Evolutionary conservation across 2,329 filamentous ascomycete genomes (phyloP), one percentile per base, ranked within the genome.

Genomic region (Beauveria pseudobassiana): DNA sequence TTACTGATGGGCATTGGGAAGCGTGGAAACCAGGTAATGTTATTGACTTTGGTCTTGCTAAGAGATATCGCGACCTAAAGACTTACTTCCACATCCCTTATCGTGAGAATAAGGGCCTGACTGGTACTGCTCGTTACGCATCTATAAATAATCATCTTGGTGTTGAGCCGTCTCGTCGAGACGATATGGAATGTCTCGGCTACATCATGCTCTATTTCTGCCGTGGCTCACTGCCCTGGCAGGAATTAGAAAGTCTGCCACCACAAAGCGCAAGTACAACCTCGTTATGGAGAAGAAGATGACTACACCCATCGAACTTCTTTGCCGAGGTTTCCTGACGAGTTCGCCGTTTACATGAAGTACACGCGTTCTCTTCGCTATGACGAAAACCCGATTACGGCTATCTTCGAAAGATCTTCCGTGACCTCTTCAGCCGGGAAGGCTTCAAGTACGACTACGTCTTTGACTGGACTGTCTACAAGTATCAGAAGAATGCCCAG

Each of bases 221-320:
- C 84, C 93, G 95, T 78, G 95, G 95, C 66, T 97, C 93, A 66
- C 91, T 99, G 62, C 95, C 95, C 65, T 99, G 95, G 95, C 95
- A 99, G 82, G 95, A 95, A 62, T 84, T 97, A n/a, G n/a, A 61
- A 97, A 97, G 86, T 93, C 93, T 80, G 93, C 93, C 69, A 97
- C 93, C 68, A 97, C 97, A 87, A 97, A 97, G 88, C 93, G 98
- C 82, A 99, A 99, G 83, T 98, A 99, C 75, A 95, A 99, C 80
- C 87, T 93, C 67, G 99, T 99, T 80, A 98, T 98, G 93, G 95
- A 99, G 85, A 99, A 99, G 88, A 99, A 99, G 91, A 98, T 98
- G 95, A 99, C 95, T 14, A 99, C 95, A 3, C 93, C 95, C 9
- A 98, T 93, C 69, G 93, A 99, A 79, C 93, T 97, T 54, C 90